These are phyloP conservation scores for Thalassiosira mediterranea DNA, from an alignment of 352 stramenopile genomes.

Conservation along the genomic window DNA sequence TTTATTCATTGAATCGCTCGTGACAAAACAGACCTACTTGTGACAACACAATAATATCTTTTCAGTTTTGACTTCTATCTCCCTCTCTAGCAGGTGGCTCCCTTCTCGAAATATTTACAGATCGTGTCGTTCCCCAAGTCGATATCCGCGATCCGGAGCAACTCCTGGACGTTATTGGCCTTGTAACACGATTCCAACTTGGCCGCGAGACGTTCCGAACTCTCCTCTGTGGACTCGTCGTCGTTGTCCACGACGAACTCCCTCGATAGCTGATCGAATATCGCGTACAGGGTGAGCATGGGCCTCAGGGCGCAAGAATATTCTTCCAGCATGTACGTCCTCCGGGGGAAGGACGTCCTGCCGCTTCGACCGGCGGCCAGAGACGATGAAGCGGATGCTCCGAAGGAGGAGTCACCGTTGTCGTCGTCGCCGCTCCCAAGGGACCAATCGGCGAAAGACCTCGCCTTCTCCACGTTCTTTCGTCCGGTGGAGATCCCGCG, in stretches of 20 bases:
- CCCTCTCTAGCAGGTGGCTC: slow-evolving; percentile 10
- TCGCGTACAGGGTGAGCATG: slow-evolving; percentile 77
- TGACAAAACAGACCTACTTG: too few relatives aligned
- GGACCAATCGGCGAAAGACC: slow-evolving; percentile 71
- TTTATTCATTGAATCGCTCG: too few relatives aligned
- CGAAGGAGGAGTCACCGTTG: slow-evolving; percentile 20
- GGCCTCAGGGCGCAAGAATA: slow-evolving; percentile 71
- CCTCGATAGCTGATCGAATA: slow-evolving; percentile 74
- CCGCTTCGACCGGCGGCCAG: not conserved
- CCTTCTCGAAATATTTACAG: slow-evolving; percentile 55
- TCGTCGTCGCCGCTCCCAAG: slow-evolving; percentile 15
- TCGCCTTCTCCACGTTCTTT: slow-evolving; percentile 49
- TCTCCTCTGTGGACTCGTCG: slow-evolving; percentile 62
- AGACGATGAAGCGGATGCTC: not conserved
- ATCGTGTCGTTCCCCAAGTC: slow-evolving; percentile 39
- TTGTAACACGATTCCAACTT: slow-evolving; percentile 69
- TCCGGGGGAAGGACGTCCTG: not conserved
- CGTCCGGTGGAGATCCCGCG: slow-evolving; percentile 44
- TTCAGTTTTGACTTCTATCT: not conserved
- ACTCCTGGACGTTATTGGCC: slow-evolving; percentile 62
- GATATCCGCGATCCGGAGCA: slow-evolving; percentile 55
- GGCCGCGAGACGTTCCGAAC: slow-evolving; percentile 58
- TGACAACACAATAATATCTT: too few relatives aligned
- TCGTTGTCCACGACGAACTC: slow-evolving; percentile 65
- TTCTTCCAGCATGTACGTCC: slow-evolving; percentile 60